Evolutionary conservation across 192 early-diverging fungal genomes (phyloP).

Genomic region (Lobosporangium transversale): DNA sequence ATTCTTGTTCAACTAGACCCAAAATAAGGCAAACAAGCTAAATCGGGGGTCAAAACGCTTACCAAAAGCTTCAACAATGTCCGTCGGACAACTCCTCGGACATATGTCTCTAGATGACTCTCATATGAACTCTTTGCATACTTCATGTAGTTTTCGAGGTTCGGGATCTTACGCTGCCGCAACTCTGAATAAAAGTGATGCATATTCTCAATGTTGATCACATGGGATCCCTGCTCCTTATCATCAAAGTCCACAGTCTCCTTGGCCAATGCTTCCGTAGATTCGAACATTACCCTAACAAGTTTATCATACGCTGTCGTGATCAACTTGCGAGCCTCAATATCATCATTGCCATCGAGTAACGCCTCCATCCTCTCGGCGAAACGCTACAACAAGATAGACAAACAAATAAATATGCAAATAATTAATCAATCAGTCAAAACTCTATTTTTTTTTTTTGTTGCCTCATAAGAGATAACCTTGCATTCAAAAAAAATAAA

Average conservation of each 20-base stretch:
- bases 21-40: too few relatives aligned
- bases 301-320: conserved; percentile 85
- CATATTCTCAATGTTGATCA: conserved; percentile 87
- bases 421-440: neutral
- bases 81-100: conserved; percentile 86
- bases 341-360: conserved; percentile 66
- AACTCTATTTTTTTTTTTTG: neutral
- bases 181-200: conserved; percentile 89
- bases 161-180: conserved; percentile 74
- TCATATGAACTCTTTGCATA: conserved; percentile 88
- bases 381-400: conserved; percentile 65
- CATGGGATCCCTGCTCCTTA: conserved; percentile 86
- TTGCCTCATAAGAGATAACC: neutral
- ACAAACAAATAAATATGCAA: neutral
- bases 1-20: too few relatives aligned
- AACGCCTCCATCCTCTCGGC: conserved; percentile 77
- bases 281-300: conserved; percentile 87
- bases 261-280: conserved; percentile 83
- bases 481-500: neutral
- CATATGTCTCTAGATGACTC: conserved; percentile 81
- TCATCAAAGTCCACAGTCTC: conserved; percentile 83
- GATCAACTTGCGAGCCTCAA: conserved; percentile 75
- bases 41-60: too few relatives aligned
- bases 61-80: conserved; percentile 88
- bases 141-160: conserved; percentile 82